Evolutionary conservation across 805 yeast species (phyloP).

Genomic region (Alloascoidea africana): DNA sequence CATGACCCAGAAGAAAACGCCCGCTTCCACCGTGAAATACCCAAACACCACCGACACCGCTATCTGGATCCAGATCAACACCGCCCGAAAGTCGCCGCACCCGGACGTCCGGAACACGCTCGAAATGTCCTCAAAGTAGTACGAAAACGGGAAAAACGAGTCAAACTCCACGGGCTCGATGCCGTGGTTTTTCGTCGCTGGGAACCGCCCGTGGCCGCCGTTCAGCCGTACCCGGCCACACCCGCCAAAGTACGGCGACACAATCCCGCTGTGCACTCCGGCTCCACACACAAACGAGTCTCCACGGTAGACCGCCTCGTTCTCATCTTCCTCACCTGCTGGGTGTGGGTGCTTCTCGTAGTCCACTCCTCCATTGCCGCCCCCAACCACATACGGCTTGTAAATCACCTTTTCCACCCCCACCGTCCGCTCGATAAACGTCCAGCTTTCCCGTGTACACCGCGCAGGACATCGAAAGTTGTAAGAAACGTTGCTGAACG

Average conservation of each 20-base stretch:
- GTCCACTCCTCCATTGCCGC: conserved; percentile 28
- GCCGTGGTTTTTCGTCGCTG: conserved; percentile 32
- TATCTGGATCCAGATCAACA: conserved; percentile 42
- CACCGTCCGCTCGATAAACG: conserved; percentile 59
- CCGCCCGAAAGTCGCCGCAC: conserved; percentile 55
- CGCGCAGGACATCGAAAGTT: conserved; percentile 75
- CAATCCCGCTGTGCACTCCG: conserved; percentile 72
- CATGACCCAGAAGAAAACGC: conserved; percentile 45
- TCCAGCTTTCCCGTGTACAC: conserved; percentile 66
- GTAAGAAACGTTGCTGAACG: conserved; percentile 28
- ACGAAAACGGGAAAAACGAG: conserved; percentile 66
- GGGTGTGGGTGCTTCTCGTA: too few species aligned
- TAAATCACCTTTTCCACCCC: conserved; percentile 59
- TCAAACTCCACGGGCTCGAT: conserved; percentile 42
- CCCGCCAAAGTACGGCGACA: conserved; percentile 67
- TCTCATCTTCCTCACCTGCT: conserved; percentile 8
- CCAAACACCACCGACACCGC: conserved; percentile 33
- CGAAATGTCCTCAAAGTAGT: conserved; percentile 32
- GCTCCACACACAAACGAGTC: conserved; percentile 88
- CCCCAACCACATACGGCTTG: conserved; percentile 63
- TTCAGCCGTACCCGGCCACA: conserved; percentile 47
- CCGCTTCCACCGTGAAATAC: conserved; percentile 36
- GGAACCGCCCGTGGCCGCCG: conserved; percentile 37
- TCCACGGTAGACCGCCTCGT: conserved; percentile 49
- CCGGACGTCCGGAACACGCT: conserved; percentile 25